A percentile compares a stretch with the other conserved stretches of the same genome.
Conservation (phyloP, 805 yeast species). For the Candida vaughaniae region DNA sequence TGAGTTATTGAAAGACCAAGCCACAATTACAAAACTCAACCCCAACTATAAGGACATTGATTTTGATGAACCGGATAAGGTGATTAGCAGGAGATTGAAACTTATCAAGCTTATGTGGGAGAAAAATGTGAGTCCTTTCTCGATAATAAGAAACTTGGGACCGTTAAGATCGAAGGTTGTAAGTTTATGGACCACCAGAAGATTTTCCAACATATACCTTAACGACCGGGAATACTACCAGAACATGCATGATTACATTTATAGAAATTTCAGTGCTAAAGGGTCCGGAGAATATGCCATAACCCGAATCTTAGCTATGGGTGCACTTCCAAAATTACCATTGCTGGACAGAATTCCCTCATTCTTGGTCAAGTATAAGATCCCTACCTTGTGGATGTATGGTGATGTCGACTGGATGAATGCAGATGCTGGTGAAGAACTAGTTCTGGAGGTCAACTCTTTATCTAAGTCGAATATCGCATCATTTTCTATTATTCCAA, state of each 20-base stretch:
- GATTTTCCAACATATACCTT: slow-evolving; percentile 42
- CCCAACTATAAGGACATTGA: slow-evolving; percentile 13
- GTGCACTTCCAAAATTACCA: slow-evolving; percentile 58
- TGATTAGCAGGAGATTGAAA: slow-evolving; percentile 22
- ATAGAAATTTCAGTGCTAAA: slow-evolving; percentile 50
- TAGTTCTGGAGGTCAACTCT: slow-evolving; percentile 31
- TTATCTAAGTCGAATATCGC: slow-evolving; percentile 31
- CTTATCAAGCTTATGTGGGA: slow-evolving; percentile 50
- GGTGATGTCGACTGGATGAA: slow-evolving; percentile 77
- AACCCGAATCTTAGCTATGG: slow-evolving; percentile 58
- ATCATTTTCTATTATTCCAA: slow-evolving; percentile 30
- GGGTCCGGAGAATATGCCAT: slow-evolving; percentile 68
- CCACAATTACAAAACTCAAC: slow-evolving; percentile 14
- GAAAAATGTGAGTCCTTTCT: slow-evolving; percentile 53
- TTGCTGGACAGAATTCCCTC: slow-evolving; percentile 50
- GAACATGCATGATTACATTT: slow-evolving; percentile 53
- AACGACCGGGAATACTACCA: slow-evolving; percentile 28
- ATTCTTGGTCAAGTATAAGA: slow-evolving; percentile 35
- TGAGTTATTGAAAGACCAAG: slow-evolving; percentile 13
- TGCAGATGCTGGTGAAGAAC: slow-evolving; percentile 53
- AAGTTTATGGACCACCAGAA: slow-evolving; percentile 51
- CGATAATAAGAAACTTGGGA: slow-evolving; percentile 48
- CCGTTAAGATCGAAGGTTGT: slow-evolving; percentile 54
- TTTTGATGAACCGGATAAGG: slow-evolving; percentile 11
- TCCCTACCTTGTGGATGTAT: slow-evolving; percentile 59